phyloP scores from a whole-genome alignment of 148 eudicot species.

The Limonium bicolor region DNA sequence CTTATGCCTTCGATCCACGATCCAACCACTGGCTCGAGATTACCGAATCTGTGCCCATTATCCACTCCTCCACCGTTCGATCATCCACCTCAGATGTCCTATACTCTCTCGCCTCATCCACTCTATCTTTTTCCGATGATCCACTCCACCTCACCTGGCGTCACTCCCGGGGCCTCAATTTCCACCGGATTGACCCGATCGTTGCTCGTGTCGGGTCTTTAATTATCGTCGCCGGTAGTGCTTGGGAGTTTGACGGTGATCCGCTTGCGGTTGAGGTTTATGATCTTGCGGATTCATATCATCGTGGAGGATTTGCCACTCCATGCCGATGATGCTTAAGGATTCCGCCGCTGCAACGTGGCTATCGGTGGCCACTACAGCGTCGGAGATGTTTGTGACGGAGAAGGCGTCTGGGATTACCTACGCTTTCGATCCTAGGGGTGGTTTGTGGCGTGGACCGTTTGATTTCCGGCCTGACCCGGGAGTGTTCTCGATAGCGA shows the following conservation, averaged over 20 bases:
- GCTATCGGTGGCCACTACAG: conserved; percentile 19
- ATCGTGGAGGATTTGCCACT: conserved; percentile 16
- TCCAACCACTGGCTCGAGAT: conserved; percentile 20
- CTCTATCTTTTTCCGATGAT: conserved; percentile 19
- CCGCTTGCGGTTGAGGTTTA: conserved; percentile 28
- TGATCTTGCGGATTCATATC: conserved; percentile 8
- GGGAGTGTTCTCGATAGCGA: conserved; percentile 1
- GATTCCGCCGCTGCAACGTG: conserved; percentile 18
- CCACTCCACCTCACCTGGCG: conserved; percentile 27
- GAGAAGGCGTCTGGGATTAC: conserved; percentile 21
- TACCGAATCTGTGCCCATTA: conserved; percentile 6
- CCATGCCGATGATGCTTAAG: conserved; percentile 20
- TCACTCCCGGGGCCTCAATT: conserved; percentile 14
- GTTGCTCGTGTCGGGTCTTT: conserved; percentile 20
- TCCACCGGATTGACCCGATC: conserved; percentile 27
- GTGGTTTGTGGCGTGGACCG: conserved; percentile 14
- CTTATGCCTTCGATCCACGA: conserved; percentile 27
- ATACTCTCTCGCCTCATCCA: conserved; percentile 14
- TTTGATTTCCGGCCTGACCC: conserved; percentile 13
- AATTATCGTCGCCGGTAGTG: conserved; percentile 24
- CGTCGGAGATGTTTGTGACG: conserved; percentile 6
- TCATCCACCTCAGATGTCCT: conserved; percentile 20
- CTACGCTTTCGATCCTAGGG: conserved; percentile 16
- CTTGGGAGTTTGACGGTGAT: conserved; percentile 21
- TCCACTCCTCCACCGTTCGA: conserved; percentile 7